Evolutionary conservation across 2,329 filamentous ascomycete species (phyloP).

Genomic region (Fusarium brevicatenulatum): DNA sequence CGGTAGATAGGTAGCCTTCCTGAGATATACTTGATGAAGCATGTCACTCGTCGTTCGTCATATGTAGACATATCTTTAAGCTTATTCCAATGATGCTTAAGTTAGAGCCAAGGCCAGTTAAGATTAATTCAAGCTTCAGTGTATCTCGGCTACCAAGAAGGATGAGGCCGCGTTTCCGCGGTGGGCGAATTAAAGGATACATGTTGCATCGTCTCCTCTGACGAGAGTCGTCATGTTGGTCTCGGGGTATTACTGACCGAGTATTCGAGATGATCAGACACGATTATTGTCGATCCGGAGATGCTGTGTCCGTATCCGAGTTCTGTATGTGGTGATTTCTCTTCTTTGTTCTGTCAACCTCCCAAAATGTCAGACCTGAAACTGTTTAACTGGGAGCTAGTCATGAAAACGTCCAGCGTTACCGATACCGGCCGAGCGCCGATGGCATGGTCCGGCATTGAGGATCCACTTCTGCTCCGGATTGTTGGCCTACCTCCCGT

Average conservation of each 20-base stretch:
- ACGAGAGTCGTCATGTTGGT: background rate
- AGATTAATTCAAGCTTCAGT: background rate
- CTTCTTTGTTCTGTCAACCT: background rate
- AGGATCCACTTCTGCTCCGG: slow-evolving; percentile 1
- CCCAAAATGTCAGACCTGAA: background rate
- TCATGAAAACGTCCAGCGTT: background rate
- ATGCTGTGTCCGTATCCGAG: background rate
- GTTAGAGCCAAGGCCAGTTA: background rate
- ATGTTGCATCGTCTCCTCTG: background rate
- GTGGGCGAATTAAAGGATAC: slow-evolving; percentile 16
- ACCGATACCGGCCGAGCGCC: background rate
- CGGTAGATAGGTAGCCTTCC: background rate
- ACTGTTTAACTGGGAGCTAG: background rate
- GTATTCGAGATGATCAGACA: background rate
- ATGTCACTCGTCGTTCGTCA: background rate
- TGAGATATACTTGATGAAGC: background rate
- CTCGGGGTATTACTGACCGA: background rate
- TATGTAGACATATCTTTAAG: background rate
- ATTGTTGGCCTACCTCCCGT: slow-evolving; percentile 18
- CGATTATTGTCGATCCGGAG: background rate
- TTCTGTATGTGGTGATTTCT: background rate
- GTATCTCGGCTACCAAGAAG: slow-evolving; percentile 2
- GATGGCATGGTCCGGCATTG: slow-evolving; percentile 4
- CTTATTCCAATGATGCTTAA: slow-evolving; percentile 6
- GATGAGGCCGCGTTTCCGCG: slow-evolving; percentile 4